Conservation (phyloP, 2,329 filamentous ascomycete genomes). For the Thelonectria blattea region DNA sequence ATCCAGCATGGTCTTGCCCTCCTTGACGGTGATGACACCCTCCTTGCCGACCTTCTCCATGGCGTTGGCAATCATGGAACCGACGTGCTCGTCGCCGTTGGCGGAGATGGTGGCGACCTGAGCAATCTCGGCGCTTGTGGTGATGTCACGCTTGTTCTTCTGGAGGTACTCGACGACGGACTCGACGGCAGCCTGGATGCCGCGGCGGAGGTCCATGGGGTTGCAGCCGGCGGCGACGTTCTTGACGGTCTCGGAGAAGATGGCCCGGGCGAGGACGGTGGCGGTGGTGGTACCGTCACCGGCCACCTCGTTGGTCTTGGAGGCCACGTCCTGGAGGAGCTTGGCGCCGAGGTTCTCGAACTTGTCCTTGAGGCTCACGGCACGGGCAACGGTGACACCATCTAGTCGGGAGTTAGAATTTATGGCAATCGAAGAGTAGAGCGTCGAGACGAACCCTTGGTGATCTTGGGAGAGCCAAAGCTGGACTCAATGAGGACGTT, state of each 20-base stretch:
- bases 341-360: constrained; percentile 99
- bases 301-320: constrained; percentile 98
- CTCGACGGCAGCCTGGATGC: constrained; percentile 95
- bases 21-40: constrained; percentile 99
- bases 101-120: constrained; percentile 98
- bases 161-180: constrained; percentile 93
- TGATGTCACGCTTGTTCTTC: constrained; percentile 97
- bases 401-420: constrained; percentile 56
- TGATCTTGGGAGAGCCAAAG: constrained; percentile 99
- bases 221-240: constrained; percentile 99
- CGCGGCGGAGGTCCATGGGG: constrained; percentile 97
- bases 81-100: constrained; percentile 95
- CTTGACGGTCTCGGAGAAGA: constrained; percentile 99
- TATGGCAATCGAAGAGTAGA: not conserved
- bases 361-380: constrained; percentile 94
- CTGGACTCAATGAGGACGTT: constrained; percentile 98
- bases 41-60: constrained; percentile 99
- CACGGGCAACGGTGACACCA: constrained; percentile 88
- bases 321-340: constrained; percentile 96
- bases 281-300: constrained; percentile 99
- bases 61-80: constrained; percentile 92
- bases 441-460: constrained; percentile 74
- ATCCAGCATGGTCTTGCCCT: constrained; percentile 97
- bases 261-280: constrained; percentile 94
- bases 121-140: constrained; percentile 94